Evolutionary conservation across 2,329 filamentous ascomycete genomes (phyloP).

Genomic region (Xylariaceae sp.): DNA sequence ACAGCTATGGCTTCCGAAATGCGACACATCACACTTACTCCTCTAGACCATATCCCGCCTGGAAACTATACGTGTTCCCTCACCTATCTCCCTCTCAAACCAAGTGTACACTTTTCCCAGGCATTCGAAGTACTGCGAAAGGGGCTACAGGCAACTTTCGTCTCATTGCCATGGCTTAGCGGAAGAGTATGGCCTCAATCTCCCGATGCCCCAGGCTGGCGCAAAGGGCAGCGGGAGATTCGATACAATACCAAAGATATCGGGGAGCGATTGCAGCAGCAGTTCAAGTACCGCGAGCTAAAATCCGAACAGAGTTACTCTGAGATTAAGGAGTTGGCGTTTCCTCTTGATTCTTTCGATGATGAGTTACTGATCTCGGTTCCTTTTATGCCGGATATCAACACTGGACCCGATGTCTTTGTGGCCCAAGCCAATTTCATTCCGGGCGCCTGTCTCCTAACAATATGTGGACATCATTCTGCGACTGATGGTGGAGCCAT

Average conservation of each 20-base stretch:
- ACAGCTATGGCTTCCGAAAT: too few relatives aligned
- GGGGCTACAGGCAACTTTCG: neutral
- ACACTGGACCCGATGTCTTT: constrained; percentile 1
- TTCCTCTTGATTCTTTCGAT: neutral
- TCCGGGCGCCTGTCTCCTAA: neutral
- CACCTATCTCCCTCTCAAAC: neutral
- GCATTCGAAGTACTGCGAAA: neutral
- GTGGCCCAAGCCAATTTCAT: constrained; percentile 13
- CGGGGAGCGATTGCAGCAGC: neutral
- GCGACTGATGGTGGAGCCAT: neutral
- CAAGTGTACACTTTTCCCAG: too few relatives aligned
- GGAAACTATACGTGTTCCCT: neutral
- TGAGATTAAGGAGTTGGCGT: neutral
- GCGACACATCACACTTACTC: neutral
- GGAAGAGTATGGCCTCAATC: neutral
- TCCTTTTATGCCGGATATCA: neutral
- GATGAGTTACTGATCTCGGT: constrained; percentile 2
- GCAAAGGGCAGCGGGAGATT: constrained; percentile 5
- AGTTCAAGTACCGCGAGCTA: constrained; percentile 7
- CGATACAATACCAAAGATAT: neutral
- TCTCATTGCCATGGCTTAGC: neutral
- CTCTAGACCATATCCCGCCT: neutral
- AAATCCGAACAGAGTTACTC: neutral
- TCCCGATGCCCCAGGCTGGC: neutral
- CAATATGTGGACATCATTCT: neutral